Evolutionary conservation across 2,329 filamentous ascomycete genomes (phyloP).

Genomic region (Ceratocystis cacaofunesta): DNA sequence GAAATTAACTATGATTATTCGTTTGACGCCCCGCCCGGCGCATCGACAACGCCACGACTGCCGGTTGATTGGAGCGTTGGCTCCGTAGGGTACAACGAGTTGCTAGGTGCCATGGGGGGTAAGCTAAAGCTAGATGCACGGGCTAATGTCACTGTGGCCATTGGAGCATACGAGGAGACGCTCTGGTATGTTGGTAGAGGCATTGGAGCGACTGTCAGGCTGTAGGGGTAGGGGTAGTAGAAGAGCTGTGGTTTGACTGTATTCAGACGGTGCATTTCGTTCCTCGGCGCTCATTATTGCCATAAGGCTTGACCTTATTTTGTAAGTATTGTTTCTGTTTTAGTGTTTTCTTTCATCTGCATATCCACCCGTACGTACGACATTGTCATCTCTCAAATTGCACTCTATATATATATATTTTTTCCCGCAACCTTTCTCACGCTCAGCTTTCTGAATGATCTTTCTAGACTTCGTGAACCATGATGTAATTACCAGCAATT

Average conservation of each 20-base stretch:
- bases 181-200: conserved; percentile 57
- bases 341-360: neutral
- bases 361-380: no score
- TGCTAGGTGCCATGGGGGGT: conserved; percentile 68
- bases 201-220: conserved; percentile 50
- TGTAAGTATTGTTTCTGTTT: neutral
- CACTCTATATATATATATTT: no score
- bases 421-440: no score
- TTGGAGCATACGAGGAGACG: conserved; percentile 60
- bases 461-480: no score
- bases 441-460: no score
- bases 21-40: conserved; percentile 63
- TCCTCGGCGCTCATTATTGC: conserved; percentile 7
- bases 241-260: conserved; percentile 14
- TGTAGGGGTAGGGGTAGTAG: conserved; percentile 24
- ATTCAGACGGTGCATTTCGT: conserved; percentile 20
- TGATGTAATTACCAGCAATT: no score
- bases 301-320: neutral
- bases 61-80: conserved; percentile 69
- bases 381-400: no score
- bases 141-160: conserved; percentile 57
- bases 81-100: conserved; percentile 67
- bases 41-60: conserved; percentile 56
- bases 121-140: conserved; percentile 61
- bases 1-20: conserved; percentile 59